phyloP scores from a whole-genome alignment of 345 rosid species.

The Eucalyptus dawsonii region DNA sequence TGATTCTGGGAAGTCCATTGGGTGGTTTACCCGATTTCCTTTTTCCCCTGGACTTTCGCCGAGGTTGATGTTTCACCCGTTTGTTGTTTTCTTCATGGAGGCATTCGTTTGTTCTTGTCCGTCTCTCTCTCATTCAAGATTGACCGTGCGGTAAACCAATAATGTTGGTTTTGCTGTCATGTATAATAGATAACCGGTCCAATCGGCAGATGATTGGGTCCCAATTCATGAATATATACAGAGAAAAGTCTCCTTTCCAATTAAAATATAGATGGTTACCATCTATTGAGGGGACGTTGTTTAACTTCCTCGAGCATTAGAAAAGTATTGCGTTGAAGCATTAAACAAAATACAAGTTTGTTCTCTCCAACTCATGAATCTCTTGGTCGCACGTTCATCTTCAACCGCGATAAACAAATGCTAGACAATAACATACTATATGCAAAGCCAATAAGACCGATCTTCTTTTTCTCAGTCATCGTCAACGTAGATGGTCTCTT shows the following conservation, averaged over 20 bases:
- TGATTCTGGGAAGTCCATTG: background rate
- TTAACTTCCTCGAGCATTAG: background rate
- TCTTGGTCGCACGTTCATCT: background rate
- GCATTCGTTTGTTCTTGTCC: background rate
- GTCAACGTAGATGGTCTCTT: conserved; percentile 80
- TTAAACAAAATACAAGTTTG: background rate
- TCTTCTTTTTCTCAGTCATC: conserved; percentile 38
- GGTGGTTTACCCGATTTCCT: background rate
- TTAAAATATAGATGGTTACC: background rate
- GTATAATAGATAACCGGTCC: background rate
- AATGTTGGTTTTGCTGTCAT: background rate
- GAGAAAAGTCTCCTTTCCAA: background rate
- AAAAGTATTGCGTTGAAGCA: background rate
- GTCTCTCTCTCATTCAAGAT: background rate
- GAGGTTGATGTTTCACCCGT: background rate
- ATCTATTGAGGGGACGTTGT: background rate
- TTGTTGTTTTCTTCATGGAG: background rate
- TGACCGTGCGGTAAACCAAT: background rate
- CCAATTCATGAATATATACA: background rate
- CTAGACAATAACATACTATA: background rate
- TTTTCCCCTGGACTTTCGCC: background rate
- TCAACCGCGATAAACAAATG: background rate
- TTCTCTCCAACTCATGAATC: background rate
- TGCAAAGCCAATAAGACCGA: background rate
- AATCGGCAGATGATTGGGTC: background rate